Conservation (phyloP, 331 rosid genomes). For the Malus hybrid region DNA sequence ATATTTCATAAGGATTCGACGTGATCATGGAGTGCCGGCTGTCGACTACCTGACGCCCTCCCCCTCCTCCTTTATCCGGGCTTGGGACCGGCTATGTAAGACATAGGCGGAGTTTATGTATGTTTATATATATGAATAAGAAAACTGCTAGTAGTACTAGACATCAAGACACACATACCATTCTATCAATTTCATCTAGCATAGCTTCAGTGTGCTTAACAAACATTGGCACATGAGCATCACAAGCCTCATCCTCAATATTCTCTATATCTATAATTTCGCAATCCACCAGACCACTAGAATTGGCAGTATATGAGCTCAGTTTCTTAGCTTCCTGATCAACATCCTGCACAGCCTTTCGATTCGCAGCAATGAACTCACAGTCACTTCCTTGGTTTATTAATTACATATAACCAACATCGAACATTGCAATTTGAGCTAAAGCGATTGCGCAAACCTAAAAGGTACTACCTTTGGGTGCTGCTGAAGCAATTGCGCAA, state of each 20-base stretch:
- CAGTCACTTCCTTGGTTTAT: neutral
- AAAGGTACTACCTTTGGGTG: conserved; percentile 25
- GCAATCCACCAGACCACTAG: conserved; percentile 26
- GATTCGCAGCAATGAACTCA: neutral
- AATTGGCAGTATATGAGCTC: conserved; percentile 15
- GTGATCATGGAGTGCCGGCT: too few species aligned
- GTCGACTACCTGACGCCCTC: too few species aligned
- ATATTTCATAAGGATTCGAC: too few species aligned
- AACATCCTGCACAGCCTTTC: neutral
- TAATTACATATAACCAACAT: neutral
- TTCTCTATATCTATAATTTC: conserved; percentile 32
- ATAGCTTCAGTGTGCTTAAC: conserved; percentile 77
- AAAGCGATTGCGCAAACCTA: too few species aligned
- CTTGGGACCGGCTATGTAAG: too few species aligned
- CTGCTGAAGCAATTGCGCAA: conserved; percentile 33
- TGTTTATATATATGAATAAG: neutral
- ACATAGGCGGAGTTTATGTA: too few species aligned
- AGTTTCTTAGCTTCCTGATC: conserved; percentile 26
- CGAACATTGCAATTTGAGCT: neutral
- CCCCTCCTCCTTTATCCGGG: too few species aligned
- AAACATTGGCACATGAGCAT: conserved; percentile 50
- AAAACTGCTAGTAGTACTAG: neutral
- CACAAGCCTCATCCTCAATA: conserved; percentile 22
- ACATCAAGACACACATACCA: conserved; percentile 26
- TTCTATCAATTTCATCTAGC: conserved; percentile 61